Conservation (phyloP, 2,329 filamentous ascomycete species). For the Monilinia laxa region DNA sequence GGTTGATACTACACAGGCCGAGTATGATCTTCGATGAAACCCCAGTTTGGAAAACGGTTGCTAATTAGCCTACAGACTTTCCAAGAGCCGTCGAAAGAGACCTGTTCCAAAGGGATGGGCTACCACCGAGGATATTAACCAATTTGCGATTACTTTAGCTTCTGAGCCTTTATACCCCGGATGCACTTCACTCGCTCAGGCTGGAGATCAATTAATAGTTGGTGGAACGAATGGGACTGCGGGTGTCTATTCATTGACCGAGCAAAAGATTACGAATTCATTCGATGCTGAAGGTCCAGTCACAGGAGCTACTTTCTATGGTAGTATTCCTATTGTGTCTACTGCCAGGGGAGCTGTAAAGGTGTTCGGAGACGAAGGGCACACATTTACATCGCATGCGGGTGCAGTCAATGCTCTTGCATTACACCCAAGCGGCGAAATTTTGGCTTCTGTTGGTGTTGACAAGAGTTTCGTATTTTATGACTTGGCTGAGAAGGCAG, state of each 20-base stretch:
- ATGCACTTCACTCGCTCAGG: slow-evolving; percentile 55
- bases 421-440: slow-evolving; percentile 76
- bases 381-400: slow-evolving; percentile 74
- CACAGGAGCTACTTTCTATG: slow-evolving; percentile 55
- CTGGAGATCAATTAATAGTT: slow-evolving; percentile 62
- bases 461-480: slow-evolving; percentile 95
- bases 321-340: slow-evolving; percentile 37
- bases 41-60: slow-evolving; percentile 9
- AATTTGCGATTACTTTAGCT: slow-evolving; percentile 53
- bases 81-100: slow-evolving; percentile 85
- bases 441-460: slow-evolving; percentile 81
- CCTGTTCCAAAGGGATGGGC: slow-evolving; percentile 83
- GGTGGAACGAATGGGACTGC: slow-evolving; percentile 63
- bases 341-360: slow-evolving; percentile 61
- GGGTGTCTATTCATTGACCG: slow-evolving; percentile 74
- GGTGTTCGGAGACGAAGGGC: slow-evolving; percentile 69
- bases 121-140: slow-evolving; percentile 66
- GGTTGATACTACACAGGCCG: slow-evolving; percentile 77
- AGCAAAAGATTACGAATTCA: slow-evolving; percentile 63
- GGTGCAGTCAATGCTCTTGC: slow-evolving; percentile 76
- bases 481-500: slow-evolving; percentile 66
- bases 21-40: slow-evolving; percentile 54
- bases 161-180: slow-evolving; percentile 61
- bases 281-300: slow-evolving; percentile 49
- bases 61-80: slow-evolving; percentile 58